Percentiles rank a stretch among this genome's conserved stretches.
phyloP scores from a whole-genome alignment of 495 filamentous ascomycete genomes.

The Penicillium desertorum region DNA sequence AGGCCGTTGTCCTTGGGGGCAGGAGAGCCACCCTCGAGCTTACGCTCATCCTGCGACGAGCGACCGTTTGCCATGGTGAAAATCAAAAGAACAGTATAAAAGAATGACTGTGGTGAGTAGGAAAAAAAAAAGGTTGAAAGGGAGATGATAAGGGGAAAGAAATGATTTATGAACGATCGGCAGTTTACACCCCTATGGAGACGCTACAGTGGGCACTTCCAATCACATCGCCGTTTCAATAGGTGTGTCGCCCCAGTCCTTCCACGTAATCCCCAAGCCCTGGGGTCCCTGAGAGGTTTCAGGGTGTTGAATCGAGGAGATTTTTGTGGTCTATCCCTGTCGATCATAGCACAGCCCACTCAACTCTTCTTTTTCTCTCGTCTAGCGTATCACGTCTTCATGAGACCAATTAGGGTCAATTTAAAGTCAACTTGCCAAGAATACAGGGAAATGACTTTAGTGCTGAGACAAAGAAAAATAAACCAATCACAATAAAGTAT shows the following conservation, averaged over 20 bases:
- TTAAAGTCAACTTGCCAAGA: slow-evolving; percentile 5
- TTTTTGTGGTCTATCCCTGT: slow-evolving; percentile 10
- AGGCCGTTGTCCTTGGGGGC: slow-evolving; percentile 39
- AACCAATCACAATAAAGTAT: slow-evolving; percentile 1
- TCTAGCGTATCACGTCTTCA: background rate
- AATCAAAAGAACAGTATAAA: slow-evolving; percentile 23
- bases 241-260: slow-evolving; percentile 6
- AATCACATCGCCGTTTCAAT: slow-evolving; percentile 9
- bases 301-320: slow-evolving; percentile 3
- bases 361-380: background rate
- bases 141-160: slow-evolving; percentile 22
- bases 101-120: slow-evolving; percentile 38
- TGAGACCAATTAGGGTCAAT: slow-evolving; percentile 2
- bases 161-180: slow-evolving; percentile 20
- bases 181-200: slow-evolving; percentile 11
- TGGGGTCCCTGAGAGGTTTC: background rate
- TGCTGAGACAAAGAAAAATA: background rate
- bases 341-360: slow-evolving; percentile 13
- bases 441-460: background rate
- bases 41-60: slow-evolving; percentile 36
- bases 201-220: slow-evolving; percentile 4
- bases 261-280: slow-evolving; percentile 10
- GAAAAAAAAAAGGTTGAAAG: slow-evolving; percentile 3
- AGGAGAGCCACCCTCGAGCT: slow-evolving; percentile 32
- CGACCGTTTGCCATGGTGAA: slow-evolving; percentile 35